Base-by-base conservation (phyloP, 2,329 filamentous ascomycete species). In the Penicillium fuscoglaucum region DNA sequence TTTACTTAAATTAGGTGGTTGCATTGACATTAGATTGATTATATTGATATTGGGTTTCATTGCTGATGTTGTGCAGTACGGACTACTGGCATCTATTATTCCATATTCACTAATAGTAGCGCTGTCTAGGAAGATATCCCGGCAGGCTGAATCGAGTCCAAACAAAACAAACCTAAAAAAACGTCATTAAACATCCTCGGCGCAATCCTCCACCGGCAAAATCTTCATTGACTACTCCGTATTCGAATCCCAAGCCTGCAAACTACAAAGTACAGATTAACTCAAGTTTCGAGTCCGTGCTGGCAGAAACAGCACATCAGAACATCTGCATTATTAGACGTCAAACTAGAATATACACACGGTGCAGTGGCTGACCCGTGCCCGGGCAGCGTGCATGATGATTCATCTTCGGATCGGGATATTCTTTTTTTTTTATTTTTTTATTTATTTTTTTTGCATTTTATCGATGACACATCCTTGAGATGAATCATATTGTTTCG, bases 401-500 rank as follows among this genome's bases (percentile, higher is more conserved):
- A 67, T 59, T 67, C 65, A 66, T 62, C 29, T 49, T 49, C 40
- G 19, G 52, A 55, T 57, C 43, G 49, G 35, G 57, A 33, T 31
- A 5, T 31, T 31, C 10, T 5, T 1, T 28, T 31, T 31, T 29
- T 29, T 29, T 29, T 12, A 1, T 29, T 29, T 12, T 31, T 31
- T 31, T 21, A 21, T 21, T n/a, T n/a, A 19, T 19, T 19, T 7
- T 8, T 28, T 28, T 28, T 28, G 28, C 8, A 28, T 28, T 28
- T 31, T 33, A 28, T 43, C 13, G 35, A 60, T 62, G 58, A 60
- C 60, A 61, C 60, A 54, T 43, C 41, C 10, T 29, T 35, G 44
- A 39, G 62, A 65, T 65, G 65, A 66, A 66, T 66, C 62, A 67
- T 61, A 61, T 65, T 66, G 56, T 63, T 62, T 17, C 19, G 31